A percentile compares a stretch with the other conserved stretches of the same genome.
Evolutionary conservation across 202 grass and related monocot species (phyloP).

Genomic region (Zoysia matrella): DNA sequence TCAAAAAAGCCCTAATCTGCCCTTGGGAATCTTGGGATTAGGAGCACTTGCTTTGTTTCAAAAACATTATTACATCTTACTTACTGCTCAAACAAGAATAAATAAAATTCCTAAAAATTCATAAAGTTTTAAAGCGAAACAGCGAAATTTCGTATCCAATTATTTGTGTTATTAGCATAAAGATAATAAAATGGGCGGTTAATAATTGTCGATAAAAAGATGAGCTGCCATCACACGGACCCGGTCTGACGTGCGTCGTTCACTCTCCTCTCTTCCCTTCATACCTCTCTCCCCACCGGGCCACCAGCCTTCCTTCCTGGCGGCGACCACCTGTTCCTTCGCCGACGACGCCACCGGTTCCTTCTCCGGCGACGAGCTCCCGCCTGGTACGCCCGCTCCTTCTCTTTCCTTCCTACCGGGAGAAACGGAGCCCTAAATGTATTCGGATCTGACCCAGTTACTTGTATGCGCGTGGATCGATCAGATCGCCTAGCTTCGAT

Average conservation of each 20-base stretch:
- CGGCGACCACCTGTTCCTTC: not conserved
- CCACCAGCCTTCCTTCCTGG: not conserved
- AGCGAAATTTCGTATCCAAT: not conserved
- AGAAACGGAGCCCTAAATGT: constrained; percentile 4
- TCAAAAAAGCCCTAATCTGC: not conserved
- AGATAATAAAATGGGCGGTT: not conserved
- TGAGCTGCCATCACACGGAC: not conserved
- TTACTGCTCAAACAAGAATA: not conserved
- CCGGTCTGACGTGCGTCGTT: not conserved
- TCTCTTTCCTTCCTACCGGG: not conserved
- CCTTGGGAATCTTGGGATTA: not conserved
- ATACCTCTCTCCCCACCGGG: not conserved
- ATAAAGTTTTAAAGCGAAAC: not conserved
- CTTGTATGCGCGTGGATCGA: too few species aligned
- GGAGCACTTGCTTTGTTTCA: too few species aligned
- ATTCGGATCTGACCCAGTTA: constrained; percentile 16
- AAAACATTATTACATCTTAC: too few species aligned
- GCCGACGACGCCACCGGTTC: not conserved
- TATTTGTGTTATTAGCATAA: not conserved
- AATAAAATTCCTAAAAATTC: not conserved
- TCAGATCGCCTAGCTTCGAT: not conserved
- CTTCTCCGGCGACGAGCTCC: not conserved
- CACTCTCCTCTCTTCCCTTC: too few species aligned
- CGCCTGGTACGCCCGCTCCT: not conserved
- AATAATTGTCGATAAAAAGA: not conserved